A percentile compares a stretch with the other conserved stretches of the same genome.
phyloP scores from a whole-genome alignment of 139 green algal genomes.

The Edaphochlamys debaryana region DNA sequence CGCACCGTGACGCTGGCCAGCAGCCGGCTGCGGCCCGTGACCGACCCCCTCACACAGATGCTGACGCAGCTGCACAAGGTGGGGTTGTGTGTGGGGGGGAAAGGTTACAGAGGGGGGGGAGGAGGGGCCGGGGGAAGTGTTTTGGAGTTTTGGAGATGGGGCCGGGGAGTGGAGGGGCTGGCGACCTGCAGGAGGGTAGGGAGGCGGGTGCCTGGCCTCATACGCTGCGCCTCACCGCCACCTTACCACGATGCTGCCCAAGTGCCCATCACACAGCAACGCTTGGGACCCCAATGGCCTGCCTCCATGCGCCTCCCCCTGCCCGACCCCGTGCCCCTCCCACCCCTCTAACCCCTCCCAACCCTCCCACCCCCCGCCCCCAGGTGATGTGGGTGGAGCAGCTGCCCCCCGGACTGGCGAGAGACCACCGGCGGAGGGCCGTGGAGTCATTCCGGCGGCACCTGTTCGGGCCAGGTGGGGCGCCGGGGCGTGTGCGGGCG shows the following conservation, averaged over 20 bases:
- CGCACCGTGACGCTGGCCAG: constrained; percentile 48
- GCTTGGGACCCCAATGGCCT: no score
- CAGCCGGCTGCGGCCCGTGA: constrained; percentile 47
- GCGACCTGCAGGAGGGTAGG: no score
- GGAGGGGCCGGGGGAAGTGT: no score
- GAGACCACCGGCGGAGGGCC: constrained; percentile 52
- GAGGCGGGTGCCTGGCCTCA: no score
- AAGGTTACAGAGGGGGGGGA: background rate
- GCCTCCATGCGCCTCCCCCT: no score
- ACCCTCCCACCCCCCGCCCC: background rate
- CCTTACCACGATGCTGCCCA: no score
- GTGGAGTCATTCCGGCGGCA: constrained; percentile 52
- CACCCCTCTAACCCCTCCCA: background rate
- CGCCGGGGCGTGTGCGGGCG: background rate
- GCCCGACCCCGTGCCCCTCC: no score
- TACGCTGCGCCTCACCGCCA: no score
- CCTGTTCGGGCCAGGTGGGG: constrained; percentile 46
- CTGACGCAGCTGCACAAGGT: constrained; percentile 62
- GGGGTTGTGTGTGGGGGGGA: background rate
- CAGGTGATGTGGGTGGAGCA: constrained; percentile 67
- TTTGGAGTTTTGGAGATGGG: no score
- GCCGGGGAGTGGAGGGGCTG: no score
- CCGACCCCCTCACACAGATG: constrained; percentile 47
- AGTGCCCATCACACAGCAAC: no score
- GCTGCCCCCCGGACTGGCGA: constrained; percentile 54